Conservation (phyloP, 768 basidiomycete genomes). For the Butyriboletus loyo region DNA sequence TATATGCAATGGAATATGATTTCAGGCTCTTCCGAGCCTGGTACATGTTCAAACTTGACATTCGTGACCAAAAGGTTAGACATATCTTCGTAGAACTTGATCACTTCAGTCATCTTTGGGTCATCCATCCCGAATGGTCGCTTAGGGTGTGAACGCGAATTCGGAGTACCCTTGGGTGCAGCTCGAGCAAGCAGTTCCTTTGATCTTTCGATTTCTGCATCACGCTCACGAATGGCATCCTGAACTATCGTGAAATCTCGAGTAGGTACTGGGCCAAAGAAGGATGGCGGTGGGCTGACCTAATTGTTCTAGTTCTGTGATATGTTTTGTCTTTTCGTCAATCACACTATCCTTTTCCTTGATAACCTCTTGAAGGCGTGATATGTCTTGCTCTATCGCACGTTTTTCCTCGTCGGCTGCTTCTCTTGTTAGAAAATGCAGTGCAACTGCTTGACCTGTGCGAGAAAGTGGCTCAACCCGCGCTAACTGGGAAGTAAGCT, state of each 20-base stretch:
- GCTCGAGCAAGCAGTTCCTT: constrained; percentile 43
- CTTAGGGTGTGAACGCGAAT: constrained; percentile 32
- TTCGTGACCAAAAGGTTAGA: constrained; percentile 73
- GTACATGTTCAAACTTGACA: constrained; percentile 45
- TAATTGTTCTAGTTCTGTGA: constrained; percentile 44
- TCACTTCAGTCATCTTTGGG: constrained; percentile 55
- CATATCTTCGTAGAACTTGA: constrained; percentile 82
- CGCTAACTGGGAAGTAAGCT: constrained; percentile 53
- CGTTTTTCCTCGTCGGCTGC: constrained; percentile 69
- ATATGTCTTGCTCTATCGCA: constrained; percentile 46
- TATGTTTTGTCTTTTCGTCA: constrained; percentile 43
- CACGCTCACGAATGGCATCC: constrained; percentile 52
- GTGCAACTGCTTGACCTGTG: constrained; percentile 46
- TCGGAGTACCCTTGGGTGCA: constrained; percentile 39
- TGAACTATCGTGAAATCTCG: constrained; percentile 38
- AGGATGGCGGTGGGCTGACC: constrained; percentile 37
- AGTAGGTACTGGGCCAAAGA: background rate
- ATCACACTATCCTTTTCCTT: constrained; percentile 43
- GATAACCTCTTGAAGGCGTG: constrained; percentile 40
- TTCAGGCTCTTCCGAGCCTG: constrained; percentile 36
- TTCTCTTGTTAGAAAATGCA: constrained; percentile 71
- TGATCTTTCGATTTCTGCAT: constrained; percentile 59
- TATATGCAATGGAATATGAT: constrained; percentile 71
- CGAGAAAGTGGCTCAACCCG: constrained; percentile 53
- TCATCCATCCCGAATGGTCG: constrained; percentile 44